Base-by-base conservation (phyloP, 495 filamentous ascomycete genomes). In the Hypoxylon cercidicola region DNA sequence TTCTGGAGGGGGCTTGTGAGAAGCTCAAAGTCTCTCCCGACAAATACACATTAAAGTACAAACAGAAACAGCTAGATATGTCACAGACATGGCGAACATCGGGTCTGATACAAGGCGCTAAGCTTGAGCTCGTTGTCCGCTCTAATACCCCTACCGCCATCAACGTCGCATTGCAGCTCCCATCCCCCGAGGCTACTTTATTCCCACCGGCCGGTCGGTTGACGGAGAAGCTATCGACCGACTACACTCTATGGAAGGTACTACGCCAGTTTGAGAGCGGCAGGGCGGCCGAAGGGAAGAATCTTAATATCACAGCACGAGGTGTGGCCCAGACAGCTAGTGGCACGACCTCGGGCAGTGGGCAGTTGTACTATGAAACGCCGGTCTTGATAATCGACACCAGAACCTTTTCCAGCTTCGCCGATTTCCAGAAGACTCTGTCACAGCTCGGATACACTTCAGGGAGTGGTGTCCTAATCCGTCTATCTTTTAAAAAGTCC, bases 31-130 rank as follows among this genome's bases (percentile, higher is more conserved):
- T 93, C 10, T 83, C 87, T 55, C 72, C 90, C n/a, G 87, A 84
- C 49, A 88, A 88, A 53, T 93, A 93, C 79, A 84, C 86, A 19
- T 79, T 99, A 15, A 97, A 95, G 90, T 93, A 93, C 67, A 93
- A 91, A 72, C 88, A 90, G 67, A 96, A 93, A 71, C 81, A 86
- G 25, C 76, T 99, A 11, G 92, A 97, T 71, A 82, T 98, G 8
- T 93, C 93, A 11, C 84, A 89, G 15, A 87, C 89, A 32, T 90
- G 91, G 74, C 89, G 94, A n/a, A 89, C 94, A 30, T 91, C 93
- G 1, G 93, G 93, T 53, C 87, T 99, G 10, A 81, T 82, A 5
- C 85, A 92, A 13, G 95, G 95, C 25, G 93, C 95, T 21, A 97
- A 96, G 66, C 84, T 99, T 18, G 93, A 99, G 66, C 89, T 98